Base-by-base conservation (phyloP, 2,329 filamentous ascomycete species). In the Venturia nashicola region DNA sequence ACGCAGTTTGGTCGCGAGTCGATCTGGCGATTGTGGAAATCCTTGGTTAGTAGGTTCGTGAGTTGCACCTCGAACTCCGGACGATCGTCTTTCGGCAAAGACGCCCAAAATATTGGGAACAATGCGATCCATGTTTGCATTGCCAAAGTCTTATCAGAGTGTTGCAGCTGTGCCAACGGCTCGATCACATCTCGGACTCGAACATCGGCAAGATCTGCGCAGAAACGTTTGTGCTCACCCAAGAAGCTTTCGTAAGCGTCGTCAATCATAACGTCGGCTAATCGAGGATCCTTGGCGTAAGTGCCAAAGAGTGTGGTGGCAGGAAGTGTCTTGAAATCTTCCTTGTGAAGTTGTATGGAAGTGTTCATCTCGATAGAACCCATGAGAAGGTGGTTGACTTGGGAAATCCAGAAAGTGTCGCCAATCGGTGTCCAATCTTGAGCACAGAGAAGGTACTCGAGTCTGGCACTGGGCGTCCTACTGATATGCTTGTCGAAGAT, bases 391-490 rank as follows among this genome's bases (percentile, higher is more conserved):
- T 99, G 94, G 20, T 91, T 91, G 42, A 95, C 93, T 75, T 99
- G 94, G 48, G 91, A 88, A 61, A 99, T 80, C 95, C 95, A 99
- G 77, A 96, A 99, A 1, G 90, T 96, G 69, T 99, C 94, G 1
- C 86, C 86, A 59, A 99, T 80, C 0, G 90, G 95, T 72, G 97
- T 93, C 94, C 94, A 99, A 70, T 97, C 97, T 73, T 99, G 95
- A 32, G 89, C 88, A 0, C 86, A 87, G 64, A 99, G 83, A 4
- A 97, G 88, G 76, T 97, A 97, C 65, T 88, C 88, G 46, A 99
- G 81, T 44, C 95, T 87, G 65, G 90, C 90, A 70, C 89, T 95
- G 0, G 92, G 93, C 8, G 91, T 91, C 71, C 92, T 90, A n/a
- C 91, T 95, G 68, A 99, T 79, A 72, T 91, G 96, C 75, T 89